Evolutionary conservation across 179 eudicot species (phyloP).

Genomic region (Vitellaria paradoxa): DNA sequence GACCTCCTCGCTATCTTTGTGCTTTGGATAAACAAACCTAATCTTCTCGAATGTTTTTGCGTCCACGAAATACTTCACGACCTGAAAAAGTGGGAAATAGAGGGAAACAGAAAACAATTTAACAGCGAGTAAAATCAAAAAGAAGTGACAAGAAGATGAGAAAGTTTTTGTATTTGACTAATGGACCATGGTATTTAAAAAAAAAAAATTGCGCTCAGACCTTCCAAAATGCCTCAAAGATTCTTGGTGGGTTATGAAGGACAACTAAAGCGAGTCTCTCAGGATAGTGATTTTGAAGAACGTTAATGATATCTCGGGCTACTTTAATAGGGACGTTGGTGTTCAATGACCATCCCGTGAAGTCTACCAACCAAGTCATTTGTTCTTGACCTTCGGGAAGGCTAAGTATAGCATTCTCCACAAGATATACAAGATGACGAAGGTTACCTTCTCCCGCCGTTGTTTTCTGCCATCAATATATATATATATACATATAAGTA

Average conservation of each 20-base stretch:
- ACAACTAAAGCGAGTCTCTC: slow-evolving; percentile 53
- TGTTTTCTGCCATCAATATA: slow-evolving; percentile 36
- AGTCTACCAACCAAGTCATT: no score
- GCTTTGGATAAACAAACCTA: slow-evolving; percentile 67
- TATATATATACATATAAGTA: not conserved
- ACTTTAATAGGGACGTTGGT: slow-evolving; percentile 41
- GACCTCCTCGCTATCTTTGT: slow-evolving; percentile 65
- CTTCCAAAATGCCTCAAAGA: slow-evolving; percentile 57
- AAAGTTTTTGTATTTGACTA: not conserved
- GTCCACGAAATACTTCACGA: slow-evolving; percentile 72
- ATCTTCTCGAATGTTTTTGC: slow-evolving; percentile 66
- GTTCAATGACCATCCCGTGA: slow-evolving; percentile 48
- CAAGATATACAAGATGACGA: slow-evolving; percentile 51
- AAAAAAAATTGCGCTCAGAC: slow-evolving; percentile 11
- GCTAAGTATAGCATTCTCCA: slow-evolving; percentile 44
- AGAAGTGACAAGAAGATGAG: not conserved
- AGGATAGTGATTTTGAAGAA: slow-evolving; percentile 61
- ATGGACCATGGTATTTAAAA: not conserved
- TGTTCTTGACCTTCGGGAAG: slow-evolving; percentile 31
- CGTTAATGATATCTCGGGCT: slow-evolving; percentile 44
- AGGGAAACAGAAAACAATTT: not conserved
- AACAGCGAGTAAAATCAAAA: not conserved
- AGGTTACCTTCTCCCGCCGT: slow-evolving; percentile 45
- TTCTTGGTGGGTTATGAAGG: slow-evolving; percentile 54
- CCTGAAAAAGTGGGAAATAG: slow-evolving; percentile 32